Evolutionary conservation across 306 rosid species (phyloP).

Genomic region (Cajanus cajan): DNA sequence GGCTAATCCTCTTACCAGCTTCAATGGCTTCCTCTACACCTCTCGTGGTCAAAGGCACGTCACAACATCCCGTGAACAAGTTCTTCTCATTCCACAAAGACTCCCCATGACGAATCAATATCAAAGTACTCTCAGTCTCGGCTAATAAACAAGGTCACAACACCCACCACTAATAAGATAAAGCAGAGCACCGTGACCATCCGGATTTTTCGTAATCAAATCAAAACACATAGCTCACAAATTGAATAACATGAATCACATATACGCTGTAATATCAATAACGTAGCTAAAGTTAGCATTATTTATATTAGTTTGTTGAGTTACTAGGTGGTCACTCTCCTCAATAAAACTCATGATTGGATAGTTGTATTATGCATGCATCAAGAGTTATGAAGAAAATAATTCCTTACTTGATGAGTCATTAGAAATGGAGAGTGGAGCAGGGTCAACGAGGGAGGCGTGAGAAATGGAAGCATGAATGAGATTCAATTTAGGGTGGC

Average conservation of each 20-base stretch:
- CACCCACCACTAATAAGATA: not conserved
- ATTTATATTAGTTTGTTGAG: not conserved
- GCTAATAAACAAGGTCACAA: not conserved
- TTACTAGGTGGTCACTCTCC: not conserved
- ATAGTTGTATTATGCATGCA: too few relatives aligned
- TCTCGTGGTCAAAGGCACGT: conserved; percentile 85
- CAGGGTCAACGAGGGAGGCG: conserved; percentile 19
- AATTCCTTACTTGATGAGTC: conserved; percentile 26
- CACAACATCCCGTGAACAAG: conserved; percentile 95
- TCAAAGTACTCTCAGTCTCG: conserved; percentile 74
- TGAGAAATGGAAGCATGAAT: conserved; percentile 33
- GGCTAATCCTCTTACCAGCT: conserved; percentile 95
- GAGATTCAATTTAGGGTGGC: not conserved
- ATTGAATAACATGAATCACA: conserved; percentile 1
- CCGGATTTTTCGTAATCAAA: not conserved
- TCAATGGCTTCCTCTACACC: conserved; percentile 95
- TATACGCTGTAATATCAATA: not conserved
- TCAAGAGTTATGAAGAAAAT: not conserved
- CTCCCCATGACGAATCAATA: conserved; percentile 90
- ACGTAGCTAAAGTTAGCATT: not conserved
- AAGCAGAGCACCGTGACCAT: not conserved
- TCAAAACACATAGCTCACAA: not conserved
- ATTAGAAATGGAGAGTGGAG: conserved; percentile 29
- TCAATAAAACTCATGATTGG: too few relatives aligned
- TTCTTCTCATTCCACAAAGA: conserved; percentile 94